phyloP scores from a whole-genome alignment of 2,329 filamentous ascomycete genomes.

The Monilinia fructigena region DNA sequence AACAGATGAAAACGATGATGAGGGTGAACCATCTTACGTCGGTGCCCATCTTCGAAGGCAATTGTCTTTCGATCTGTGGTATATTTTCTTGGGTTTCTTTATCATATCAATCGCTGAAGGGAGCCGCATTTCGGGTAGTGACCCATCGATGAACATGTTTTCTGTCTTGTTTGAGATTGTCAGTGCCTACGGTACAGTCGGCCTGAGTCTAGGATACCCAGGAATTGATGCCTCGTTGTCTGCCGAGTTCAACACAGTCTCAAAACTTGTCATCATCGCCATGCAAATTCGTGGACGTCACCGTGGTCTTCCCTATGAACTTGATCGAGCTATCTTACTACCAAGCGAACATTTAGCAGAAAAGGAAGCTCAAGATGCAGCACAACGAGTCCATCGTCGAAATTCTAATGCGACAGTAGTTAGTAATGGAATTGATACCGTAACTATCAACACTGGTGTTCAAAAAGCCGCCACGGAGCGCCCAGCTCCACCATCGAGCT shows the following conservation, averaged over 20 bases:
- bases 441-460: constrained; percentile 18
- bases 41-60: constrained; percentile 89
- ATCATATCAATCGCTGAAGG: constrained; percentile 90
- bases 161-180: constrained; percentile 79
- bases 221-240: constrained; percentile 76
- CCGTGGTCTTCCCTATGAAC: constrained; percentile 65
- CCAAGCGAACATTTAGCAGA: constrained; percentile 63
- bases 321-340: constrained; percentile 68
- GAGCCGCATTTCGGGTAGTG: constrained; percentile 57
- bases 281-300: constrained; percentile 70
- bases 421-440: constrained; percentile 18
- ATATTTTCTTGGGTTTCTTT: constrained; percentile 90
- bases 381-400: constrained; percentile 24
- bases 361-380: constrained; percentile 53
- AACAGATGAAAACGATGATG: constrained; percentile 50
- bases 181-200: constrained; percentile 91
- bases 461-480: constrained; percentile 25
- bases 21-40: constrained; percentile 73
- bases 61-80: constrained; percentile 97
- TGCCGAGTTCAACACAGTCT: constrained; percentile 68
- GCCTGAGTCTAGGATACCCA: constrained; percentile 80
- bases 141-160: constrained; percentile 66
- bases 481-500: constrained; percentile 27
- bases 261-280: constrained; percentile 64
- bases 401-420: constrained; percentile 26